Percentiles rank a stretch among this genome's conserved stretches.
Conservation (phyloP, 148 eudicot genomes). For the Vaccinium corymbosum region DNA sequence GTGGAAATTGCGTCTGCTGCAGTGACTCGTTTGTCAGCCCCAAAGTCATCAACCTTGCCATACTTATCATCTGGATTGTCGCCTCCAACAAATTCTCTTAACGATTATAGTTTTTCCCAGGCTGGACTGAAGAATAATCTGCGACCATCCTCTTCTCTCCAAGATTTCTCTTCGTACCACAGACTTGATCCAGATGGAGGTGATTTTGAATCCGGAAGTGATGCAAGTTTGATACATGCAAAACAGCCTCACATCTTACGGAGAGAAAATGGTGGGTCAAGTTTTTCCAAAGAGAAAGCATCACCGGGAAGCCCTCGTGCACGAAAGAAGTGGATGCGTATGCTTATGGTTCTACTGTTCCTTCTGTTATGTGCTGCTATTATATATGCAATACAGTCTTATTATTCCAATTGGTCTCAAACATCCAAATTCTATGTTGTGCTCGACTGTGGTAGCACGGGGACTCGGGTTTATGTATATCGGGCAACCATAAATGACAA, state of each 20-base stretch:
- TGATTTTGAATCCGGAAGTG: slow-evolving; percentile 35
- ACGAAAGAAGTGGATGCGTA: slow-evolving; percentile 53
- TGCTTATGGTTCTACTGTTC: slow-evolving; percentile 50
- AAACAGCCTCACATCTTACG: slow-evolving; percentile 35
- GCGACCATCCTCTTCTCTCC: slow-evolving; percentile 78
- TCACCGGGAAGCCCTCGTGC: slow-evolving; percentile 32
- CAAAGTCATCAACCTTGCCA: slow-evolving; percentile 51
- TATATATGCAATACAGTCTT: slow-evolving; percentile 31
- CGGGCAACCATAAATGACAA: slow-evolving; percentile 64
- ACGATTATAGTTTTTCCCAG: slow-evolving; percentile 39
- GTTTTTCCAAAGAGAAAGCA: slow-evolving; percentile 84
- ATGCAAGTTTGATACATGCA: slow-evolving; percentile 24
- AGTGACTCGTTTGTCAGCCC: slow-evolving; percentile 42
- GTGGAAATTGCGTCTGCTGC: slow-evolving; percentile 51
- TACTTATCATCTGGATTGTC: slow-evolving; percentile 58
- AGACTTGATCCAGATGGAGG: slow-evolving; percentile 55
- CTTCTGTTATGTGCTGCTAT: slow-evolving; percentile 53
- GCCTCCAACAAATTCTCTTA: slow-evolving; percentile 53
- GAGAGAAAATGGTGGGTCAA: slow-evolving; percentile 49
- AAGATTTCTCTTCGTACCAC: slow-evolving; percentile 78
- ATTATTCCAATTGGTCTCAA: slow-evolving; percentile 55
- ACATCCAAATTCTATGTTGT: slow-evolving; percentile 74
- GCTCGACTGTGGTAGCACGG: slow-evolving; percentile 97
- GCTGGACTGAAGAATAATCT: slow-evolving; percentile 42
- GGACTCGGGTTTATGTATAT: slow-evolving; percentile 87